Base-by-base conservation (phyloP, 208 protist genomes). In the Acanthamoeba rhysodes region DNA sequence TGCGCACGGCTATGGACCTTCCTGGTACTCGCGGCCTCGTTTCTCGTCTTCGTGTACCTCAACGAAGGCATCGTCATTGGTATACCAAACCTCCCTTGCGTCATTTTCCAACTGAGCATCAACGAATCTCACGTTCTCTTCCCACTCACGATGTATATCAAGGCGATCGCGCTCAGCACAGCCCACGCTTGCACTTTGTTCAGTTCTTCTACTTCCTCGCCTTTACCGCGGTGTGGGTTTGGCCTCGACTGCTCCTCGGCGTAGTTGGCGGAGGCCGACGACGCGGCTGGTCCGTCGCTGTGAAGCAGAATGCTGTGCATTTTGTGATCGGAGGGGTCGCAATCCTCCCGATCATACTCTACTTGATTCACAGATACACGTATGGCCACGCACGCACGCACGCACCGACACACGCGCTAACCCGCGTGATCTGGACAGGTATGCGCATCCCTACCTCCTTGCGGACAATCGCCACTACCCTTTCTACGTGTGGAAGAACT, bases 401-500 rank as follows among this genome's bases (percentile, higher is more conserved):
- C 24, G 9, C 59, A 66, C 5, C 53, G 16, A 59, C 7, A 20
- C 18, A 14, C 18, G 53, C 22, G 53, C 53, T 59, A 59, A 59
- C 2, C 12, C 22, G 22, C 59, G 27, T 22, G 59, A 22, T n/a
- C 2, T 22, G 16, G 29, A 22, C 68, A 94, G 88, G 4, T 59
- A 85, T 85, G 84, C 55, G n/a, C 95, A 96, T 78, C 68, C 87
- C 0, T 96, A 96, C 41, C 68, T 96, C n/a, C 93, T 96, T 6
- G 95, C 95, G 20, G 95, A 96, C 91, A 96, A 96, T 50, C 24
- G 95, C 1, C 95, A 96, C 72, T 96, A 92, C 34, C 66, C 95
- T 14, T 96, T 96, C 82, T 95, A 95, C 70, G 7, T 96, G 24
- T 96, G 95, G 95, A 96, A 96, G 55, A 95, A 95, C 93, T 66